Evolutionary conservation across 306 rosid species (phyloP).

Genomic region (Casuarina equisetifolia): DNA sequence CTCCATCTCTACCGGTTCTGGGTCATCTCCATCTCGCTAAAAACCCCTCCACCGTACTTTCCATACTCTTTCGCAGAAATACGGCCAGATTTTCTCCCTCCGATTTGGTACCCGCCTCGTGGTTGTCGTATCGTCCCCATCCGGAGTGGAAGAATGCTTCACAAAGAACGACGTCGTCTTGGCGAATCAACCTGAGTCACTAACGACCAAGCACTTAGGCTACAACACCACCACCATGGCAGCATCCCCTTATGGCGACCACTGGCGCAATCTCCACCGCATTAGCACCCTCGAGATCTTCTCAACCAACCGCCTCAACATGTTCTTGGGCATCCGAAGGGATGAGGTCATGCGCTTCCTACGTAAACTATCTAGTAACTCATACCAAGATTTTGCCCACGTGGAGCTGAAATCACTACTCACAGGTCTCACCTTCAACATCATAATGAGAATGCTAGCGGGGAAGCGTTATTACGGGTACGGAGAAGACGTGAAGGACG

Average conservation of each 20-base stretch:
- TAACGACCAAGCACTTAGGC: constrained; percentile 36
- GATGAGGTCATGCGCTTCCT: constrained; percentile 47
- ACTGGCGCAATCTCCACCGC: constrained; percentile 74
- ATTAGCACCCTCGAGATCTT: no score
- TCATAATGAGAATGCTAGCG: constrained; percentile 57
- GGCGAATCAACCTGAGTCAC: constrained; percentile 44
- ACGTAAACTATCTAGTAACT: constrained; percentile 18
- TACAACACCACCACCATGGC: constrained; percentile 40
- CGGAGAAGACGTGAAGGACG: constrained; percentile 19
- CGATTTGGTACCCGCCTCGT: constrained; percentile 31
- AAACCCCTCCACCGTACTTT: constrained; percentile 38
- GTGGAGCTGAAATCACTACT: constrained; percentile 41
- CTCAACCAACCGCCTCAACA: no score
- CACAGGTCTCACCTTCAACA: constrained; percentile 51
- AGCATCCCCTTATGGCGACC: constrained; percentile 52
- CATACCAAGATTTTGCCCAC: constrained; percentile 12
- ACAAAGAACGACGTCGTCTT: constrained; percentile 58
- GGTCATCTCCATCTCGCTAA: constrained; percentile 59
- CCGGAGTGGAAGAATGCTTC: constrained; percentile 61
- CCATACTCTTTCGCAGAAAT: constrained; percentile 28
- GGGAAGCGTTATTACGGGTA: constrained; percentile 66
- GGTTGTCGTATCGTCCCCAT: constrained; percentile 47
- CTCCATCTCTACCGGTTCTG: constrained; percentile 49
- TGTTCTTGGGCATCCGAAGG: constrained; percentile 18
- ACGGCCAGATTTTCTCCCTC: constrained; percentile 41